phyloP scores from a whole-genome alignment of 129 eudicot genomes.

The Oenanthe sinensis region DNA sequence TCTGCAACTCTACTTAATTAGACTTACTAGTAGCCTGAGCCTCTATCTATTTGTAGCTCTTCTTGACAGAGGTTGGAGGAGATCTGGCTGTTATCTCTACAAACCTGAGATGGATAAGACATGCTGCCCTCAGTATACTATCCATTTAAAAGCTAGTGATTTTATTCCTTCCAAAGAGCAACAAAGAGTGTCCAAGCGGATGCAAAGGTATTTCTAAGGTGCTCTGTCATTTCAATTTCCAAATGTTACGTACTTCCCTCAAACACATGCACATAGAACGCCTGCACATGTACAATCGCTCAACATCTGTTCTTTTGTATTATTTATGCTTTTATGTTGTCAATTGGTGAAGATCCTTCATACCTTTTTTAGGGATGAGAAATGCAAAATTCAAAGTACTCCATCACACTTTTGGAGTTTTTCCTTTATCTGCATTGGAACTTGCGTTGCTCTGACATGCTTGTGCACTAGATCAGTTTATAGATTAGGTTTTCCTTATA shows the following conservation, averaged over 20 bases:
- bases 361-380: not conserved
- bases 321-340: not conserved
- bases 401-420: not conserved
- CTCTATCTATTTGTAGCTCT: slow-evolving; percentile 46
- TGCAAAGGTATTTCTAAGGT: slow-evolving; percentile 51
- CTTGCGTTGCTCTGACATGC: not conserved
- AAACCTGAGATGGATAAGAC: slow-evolving; percentile 93
- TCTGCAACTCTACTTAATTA: not conserved
- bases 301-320: not conserved
- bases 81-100: slow-evolving; percentile 90
- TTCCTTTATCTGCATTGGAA: not conserved
- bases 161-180: slow-evolving; percentile 93
- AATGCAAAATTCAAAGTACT: not conserved
- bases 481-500: not conserved
- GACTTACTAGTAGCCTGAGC: not conserved
- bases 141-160: slow-evolving; percentile 72
- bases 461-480: not conserved
- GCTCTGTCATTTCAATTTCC: slow-evolving; percentile 4
- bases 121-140: slow-evolving; percentile 96
- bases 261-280: too few relatives aligned
- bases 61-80: slow-evolving; percentile 99
- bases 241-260: not conserved
- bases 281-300: not conserved
- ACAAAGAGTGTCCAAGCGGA: slow-evolving; percentile 64
- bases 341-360: not conserved